Base-by-base conservation (phyloP, 129 eudicot genomes). In the Pulicaria dysenterica region DNA sequence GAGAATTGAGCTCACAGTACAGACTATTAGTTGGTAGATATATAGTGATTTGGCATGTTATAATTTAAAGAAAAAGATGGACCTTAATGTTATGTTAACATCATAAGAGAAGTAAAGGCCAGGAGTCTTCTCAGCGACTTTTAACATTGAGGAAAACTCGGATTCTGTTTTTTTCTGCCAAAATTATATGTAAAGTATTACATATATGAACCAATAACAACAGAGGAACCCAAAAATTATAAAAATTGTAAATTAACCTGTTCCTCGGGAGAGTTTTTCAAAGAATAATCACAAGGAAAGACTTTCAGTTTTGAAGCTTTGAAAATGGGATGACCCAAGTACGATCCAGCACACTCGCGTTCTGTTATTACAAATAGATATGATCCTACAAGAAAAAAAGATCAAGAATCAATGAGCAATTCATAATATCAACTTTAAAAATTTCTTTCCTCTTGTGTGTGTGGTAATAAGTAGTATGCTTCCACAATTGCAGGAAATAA, bases 11-110 rank as follows among this genome's bases (percentile, higher is more conserved):
- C 64, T 9, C 55, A 39, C 34, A 41, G 24, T 17, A 41, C 24
- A 74, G 56, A 64, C 43, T 46, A 46, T 39, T 6, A 59, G 24
- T 58, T 76, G 1, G 42, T 10, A 11, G 40, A 36, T 37, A 67
- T 6, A 9, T 24, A 24, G 31, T 12, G 5, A 54, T 40, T 17
- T 16, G 16, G 8, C 68, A 58, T 15, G 14, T 40, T 13, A 67
- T 44, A 59, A 49, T 36, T 17, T 71, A 17, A 53, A 51, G 72
- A 71, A 50, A 24, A 37, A 72, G 13, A 80, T 41, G 63, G 70
- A 94, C 99, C 99, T 94, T 80, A 90, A 67, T 38, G 99, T 94
- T 74, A 94, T 86, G 85, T 94, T 94, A 79, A 83, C 94, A 77
- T 94, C 94, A 81, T 94, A 94, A 17, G 99, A 94, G 70, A 88